These are phyloP conservation scores for Epicoccum sorghinum DNA, from an alignment of 2,329 filamentous ascomycete species.

Conservation along the genomic window DNA sequence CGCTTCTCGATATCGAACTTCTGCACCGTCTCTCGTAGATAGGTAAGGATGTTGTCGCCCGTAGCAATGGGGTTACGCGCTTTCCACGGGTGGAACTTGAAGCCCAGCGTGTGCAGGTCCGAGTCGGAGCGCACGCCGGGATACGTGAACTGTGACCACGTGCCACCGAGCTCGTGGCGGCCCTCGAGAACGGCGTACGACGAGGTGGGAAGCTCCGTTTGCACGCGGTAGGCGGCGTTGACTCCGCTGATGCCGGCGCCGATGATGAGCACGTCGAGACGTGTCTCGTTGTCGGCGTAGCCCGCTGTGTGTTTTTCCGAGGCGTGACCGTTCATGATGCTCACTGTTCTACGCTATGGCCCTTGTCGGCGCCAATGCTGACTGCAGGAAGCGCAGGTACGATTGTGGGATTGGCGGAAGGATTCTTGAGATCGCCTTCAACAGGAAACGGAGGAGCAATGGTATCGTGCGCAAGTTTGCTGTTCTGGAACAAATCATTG, in stretches of 20 bases:
- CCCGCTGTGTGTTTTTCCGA: conserved; percentile 18
- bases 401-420: not conserved
- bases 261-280: conserved; percentile 63
- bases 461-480: not conserved
- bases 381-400: conserved; percentile 1
- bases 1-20: conserved; percentile 55
- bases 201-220: conserved; percentile 61
- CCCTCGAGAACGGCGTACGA: conserved; percentile 72
- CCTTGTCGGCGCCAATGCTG: conserved; percentile 5
- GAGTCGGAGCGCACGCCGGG: conserved; percentile 67
- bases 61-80: conserved; percentile 55
- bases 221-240: conserved; percentile 74
- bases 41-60: conserved; percentile 52
- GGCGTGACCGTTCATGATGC: conserved; percentile 30
- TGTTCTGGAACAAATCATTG: not conserved
- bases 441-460: not conserved
- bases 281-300: conserved; percentile 12
- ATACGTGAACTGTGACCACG: conserved; percentile 80
- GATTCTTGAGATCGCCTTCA: not conserved
- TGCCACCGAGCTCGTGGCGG: conserved; percentile 71
- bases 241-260: conserved; percentile 79
- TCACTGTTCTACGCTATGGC: not conserved
- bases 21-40: conserved; percentile 51
- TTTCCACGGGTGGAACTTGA: conserved; percentile 73
- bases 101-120: conserved; percentile 60